Evolutionary conservation across 1,284 basidiomycete species (phyloP), one percentile per base, ranked within the genome.

Genomic region (Boletus sp.): DNA sequence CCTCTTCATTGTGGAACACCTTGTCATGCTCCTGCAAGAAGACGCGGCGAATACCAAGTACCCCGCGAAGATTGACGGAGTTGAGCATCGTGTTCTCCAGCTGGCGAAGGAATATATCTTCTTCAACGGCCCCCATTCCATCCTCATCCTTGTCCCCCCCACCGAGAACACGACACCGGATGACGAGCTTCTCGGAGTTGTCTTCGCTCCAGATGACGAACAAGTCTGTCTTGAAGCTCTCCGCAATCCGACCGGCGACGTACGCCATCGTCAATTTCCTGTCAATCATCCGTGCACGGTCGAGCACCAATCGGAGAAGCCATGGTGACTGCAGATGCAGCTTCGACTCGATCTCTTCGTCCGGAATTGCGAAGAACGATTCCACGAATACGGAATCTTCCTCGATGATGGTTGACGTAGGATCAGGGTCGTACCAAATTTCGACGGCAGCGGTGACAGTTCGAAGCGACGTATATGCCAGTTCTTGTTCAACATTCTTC

Each of bases 201-300:
- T 99, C 96, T 77, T 99, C 95, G 55, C 91, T 95, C 84, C 93
- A 97, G 63, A 98, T 97, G 65, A 98, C 94, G 69, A 97, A 98
- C 35, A 98, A 76, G 66, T 99, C 96, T 13, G 91, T 88, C 65
- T 95, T 93, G 75, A 99, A 98, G 59, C 84, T 94, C 68, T 94
- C 89, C 25, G 90, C 88, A 54, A 99, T 97, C 47, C 90, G 87
- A 55, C 89, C 86, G 7, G 95, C 94, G 41, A 99, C 94, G 57
- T 94, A 92, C 40, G 89, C 81, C 93, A 99, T 99, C 13, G 88
- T 91, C 57, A 97, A 77, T 64, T 94, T 94, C 63, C 94, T 88
- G 73, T 98, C 95, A 56, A 99, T 88, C 87, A 99, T 97, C 73
- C 96, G 94, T 3, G 91, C 88, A 60, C 95, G 91, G 67, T 99